These are phyloP conservation scores for Arabis alpina DNA, from an alignment of 345 rosid genomes.

Conservation along the genomic window DNA sequence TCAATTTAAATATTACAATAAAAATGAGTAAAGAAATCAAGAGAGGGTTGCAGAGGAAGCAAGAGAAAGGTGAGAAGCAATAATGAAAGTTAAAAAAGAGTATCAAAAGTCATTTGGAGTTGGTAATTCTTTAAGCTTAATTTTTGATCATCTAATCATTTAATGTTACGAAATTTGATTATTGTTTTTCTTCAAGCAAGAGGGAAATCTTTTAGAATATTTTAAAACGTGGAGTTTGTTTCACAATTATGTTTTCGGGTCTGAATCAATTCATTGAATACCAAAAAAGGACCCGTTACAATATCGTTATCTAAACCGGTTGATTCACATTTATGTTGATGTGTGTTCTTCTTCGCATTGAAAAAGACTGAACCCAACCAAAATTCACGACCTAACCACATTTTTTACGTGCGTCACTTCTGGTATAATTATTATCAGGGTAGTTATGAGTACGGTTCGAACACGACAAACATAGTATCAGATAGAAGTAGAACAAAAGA, in stretches of 20 bases:
- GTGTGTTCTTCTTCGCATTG: slow-evolving; percentile 21
- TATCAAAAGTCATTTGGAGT: slow-evolving; percentile 25
- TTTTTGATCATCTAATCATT: slow-evolving; percentile 37
- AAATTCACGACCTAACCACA: slow-evolving; percentile 38
- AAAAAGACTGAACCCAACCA: slow-evolving; percentile 27
- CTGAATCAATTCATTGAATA: slow-evolving; percentile 40
- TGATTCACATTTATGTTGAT: slow-evolving; percentile 36
- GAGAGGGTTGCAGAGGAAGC: slow-evolving; percentile 38
- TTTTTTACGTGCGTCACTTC: slow-evolving; percentile 29
- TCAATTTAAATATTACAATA: neutral
- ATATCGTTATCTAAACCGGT: slow-evolving; percentile 43
- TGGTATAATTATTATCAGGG: slow-evolving; percentile 16
- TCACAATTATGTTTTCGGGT: slow-evolving; percentile 24
- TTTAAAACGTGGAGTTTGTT: slow-evolving; percentile 10
- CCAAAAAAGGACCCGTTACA: slow-evolving; percentile 36
- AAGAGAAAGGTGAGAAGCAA: slow-evolving; percentile 37
- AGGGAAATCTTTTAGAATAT: slow-evolving; percentile 19
- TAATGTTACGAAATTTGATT: slow-evolving; percentile 24
- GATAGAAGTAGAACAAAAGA: slow-evolving; percentile 8
- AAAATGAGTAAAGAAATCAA: slow-evolving; percentile 1
- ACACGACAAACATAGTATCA: slow-evolving; percentile 5
- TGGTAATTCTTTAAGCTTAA: slow-evolving; percentile 43
- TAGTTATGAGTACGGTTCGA: slow-evolving; percentile 32
- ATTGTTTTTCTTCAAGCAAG: slow-evolving; percentile 42
- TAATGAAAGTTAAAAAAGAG: slow-evolving; percentile 36